Base-by-base conservation (phyloP, 1,284 basidiomycete species). In the Trametes polyzona region DNA sequence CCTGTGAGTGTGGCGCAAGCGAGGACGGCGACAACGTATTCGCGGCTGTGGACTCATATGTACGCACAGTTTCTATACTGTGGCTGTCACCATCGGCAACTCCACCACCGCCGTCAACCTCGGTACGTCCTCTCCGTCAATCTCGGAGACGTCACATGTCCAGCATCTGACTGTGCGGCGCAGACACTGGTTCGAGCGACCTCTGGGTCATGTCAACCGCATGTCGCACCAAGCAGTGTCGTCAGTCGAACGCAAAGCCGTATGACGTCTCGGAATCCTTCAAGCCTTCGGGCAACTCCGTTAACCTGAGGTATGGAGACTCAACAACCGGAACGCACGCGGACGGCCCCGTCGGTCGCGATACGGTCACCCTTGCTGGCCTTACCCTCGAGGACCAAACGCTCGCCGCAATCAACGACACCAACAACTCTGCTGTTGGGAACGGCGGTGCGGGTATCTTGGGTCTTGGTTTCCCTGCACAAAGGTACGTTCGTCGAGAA, bases 371-470 rank as follows among this genome's bases (percentile, higher is more conserved):
- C 5, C 60, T 78, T 2, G 76, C 76, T 7, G 76, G 74, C 4
- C 60, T 78, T 19, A 67, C 71, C 4, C 63, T 77, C 57, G 51
- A 54, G 12, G 57, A 68, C 32, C 76, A 77, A 54, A 55, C 69
- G 1, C 72, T 76, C 30, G 74, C 68, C 6, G 73, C 74, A 10
- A 64, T 76, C 23, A 69, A 70, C 51, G 62, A 69, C 39, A 77
- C 76, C 1, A 67, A 75, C 53, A 76, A 72, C 58, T 66, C 69
- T 3, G 71, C 72, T 23, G 70, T 76, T n/a, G 59, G 65, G 35
- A 68, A 72, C 17, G 74, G 73, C 6, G 69, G 70, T 29, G 71
- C 73, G 19, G 75, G 76, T 10, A 76, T 77, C n/a, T 68, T 77
- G 17, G 76, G 76, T 14, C 66, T 77, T 9, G 74, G 74, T 5